Percentiles rank a stretch among this genome's conserved stretches.
phyloP scores from a whole-genome alignment of 106 monocot genomes.

The Allium sativum region DNA sequence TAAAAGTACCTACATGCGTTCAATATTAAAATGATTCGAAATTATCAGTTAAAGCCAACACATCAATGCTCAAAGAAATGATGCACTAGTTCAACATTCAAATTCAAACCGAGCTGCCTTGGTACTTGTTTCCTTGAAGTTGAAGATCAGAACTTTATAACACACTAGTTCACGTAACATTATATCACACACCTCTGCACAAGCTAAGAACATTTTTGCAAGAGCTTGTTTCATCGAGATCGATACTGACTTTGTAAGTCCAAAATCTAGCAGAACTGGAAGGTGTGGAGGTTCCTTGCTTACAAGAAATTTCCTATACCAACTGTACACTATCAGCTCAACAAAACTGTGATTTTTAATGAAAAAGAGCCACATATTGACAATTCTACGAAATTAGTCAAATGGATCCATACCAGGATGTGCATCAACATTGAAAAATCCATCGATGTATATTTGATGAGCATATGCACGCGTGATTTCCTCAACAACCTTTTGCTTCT shows the following conservation, averaged over 20 bases:
- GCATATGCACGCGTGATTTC: slow-evolving; percentile 99
- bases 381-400: not conserved
- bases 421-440: slow-evolving; percentile 98
- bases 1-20: no score
- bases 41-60: no score
- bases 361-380: not conserved
- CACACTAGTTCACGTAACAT: no score
- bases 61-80: no score
- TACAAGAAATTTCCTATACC: slow-evolving; percentile 87
- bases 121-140: no score
- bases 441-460: slow-evolving; percentile 99
- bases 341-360: not conserved
- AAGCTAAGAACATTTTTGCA: slow-evolving; percentile 97
- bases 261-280: slow-evolving; percentile 96
- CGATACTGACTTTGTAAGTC: slow-evolving; percentile 87
- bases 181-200: slow-evolving; percentile 40
- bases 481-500: slow-evolving; percentile 91
- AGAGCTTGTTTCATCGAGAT: slow-evolving; percentile 83
- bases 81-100: no score
- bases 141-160: no score
- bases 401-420: slow-evolving; percentile 70
- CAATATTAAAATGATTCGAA: no score
- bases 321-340: slow-evolving; percentile 7
- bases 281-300: slow-evolving; percentile 82
- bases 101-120: no score